These are phyloP conservation scores for Calocybe cyanea DNA, from an alignment of 768 basidiomycete species.

Conservation along the genomic window DNA sequence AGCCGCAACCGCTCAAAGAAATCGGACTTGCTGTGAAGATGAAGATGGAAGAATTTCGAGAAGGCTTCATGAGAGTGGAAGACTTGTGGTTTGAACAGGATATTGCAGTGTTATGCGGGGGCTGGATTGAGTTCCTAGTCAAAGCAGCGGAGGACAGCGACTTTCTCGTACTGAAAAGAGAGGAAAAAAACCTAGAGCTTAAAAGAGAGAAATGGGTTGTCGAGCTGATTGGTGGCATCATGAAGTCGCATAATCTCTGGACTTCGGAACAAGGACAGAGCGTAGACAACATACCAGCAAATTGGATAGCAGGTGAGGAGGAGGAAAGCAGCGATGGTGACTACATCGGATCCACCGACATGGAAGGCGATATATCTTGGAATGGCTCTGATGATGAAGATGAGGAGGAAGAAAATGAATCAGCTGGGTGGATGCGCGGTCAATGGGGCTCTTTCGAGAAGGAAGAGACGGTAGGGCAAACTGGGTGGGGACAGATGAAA, in stretches of 20 bases:
- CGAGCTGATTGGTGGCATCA: slow-evolving; percentile 39
- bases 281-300: slow-evolving; percentile 37
- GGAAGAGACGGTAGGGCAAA: neutral
- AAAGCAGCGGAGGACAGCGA: slow-evolving; percentile 42
- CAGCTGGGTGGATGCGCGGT: slow-evolving; percentile 16
- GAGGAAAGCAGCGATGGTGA: slow-evolving; percentile 23
- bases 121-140: slow-evolving; percentile 55
- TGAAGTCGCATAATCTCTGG: slow-evolving; percentile 25
- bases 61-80: slow-evolving; percentile 45
- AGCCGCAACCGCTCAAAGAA: slow-evolving; percentile 36
- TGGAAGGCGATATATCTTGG: slow-evolving; percentile 40
- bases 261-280: slow-evolving; percentile 28
- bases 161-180: slow-evolving; percentile 34
- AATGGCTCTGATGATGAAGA: slow-evolving; percentile 35
- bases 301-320: slow-evolving; percentile 43
- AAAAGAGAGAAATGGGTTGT: slow-evolving; percentile 37
- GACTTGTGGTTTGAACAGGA: slow-evolving; percentile 49
- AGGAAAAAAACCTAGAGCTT: slow-evolving; percentile 27
- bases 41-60: slow-evolving; percentile 53
- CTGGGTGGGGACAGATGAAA: slow-evolving; percentile 3
- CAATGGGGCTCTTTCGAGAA: slow-evolving; percentile 7
- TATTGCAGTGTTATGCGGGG: slow-evolving; percentile 49
- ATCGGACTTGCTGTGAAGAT: slow-evolving; percentile 47
- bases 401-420: slow-evolving; percentile 17
- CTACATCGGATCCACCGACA: slow-evolving; percentile 29